Conservation (phyloP, 164 flowering plant species). For the Magnolia changhungtana region DNA sequence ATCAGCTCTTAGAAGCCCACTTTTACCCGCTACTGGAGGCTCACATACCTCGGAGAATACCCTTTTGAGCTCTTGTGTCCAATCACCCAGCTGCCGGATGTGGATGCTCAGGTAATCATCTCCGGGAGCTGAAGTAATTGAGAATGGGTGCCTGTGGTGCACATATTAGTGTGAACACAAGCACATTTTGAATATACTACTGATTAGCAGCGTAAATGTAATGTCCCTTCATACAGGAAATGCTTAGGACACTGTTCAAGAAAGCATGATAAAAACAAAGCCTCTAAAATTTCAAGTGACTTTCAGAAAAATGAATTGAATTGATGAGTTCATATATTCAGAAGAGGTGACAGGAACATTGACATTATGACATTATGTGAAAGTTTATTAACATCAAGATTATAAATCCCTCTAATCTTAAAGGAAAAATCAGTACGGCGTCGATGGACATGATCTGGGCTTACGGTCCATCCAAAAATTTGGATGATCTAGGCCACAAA, state of each 20-base stretch:
- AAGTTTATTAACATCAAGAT: too few relatives aligned
- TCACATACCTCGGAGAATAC: conserved; percentile 87
- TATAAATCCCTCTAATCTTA: too few relatives aligned
- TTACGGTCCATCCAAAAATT: too few relatives aligned
- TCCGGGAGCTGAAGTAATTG: conserved; percentile 94
- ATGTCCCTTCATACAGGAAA: background rate
- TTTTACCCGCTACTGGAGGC: conserved; percentile 65
- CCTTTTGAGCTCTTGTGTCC: conserved; percentile 92
- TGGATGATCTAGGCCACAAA: too few relatives aligned
- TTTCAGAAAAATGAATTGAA: background rate
- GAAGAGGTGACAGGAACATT: too few relatives aligned
- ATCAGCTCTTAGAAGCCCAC: conserved; percentile 93
- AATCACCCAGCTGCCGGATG: conserved; percentile 90
- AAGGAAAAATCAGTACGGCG: too few relatives aligned
- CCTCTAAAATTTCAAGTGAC: background rate
- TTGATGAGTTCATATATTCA: background rate
- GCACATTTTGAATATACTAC: background rate
- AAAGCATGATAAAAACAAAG: background rate
- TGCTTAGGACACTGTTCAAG: background rate
- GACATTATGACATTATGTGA: too few relatives aligned
- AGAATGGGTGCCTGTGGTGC: conserved; percentile 93
- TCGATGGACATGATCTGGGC: too few relatives aligned
- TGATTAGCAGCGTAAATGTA: background rate
- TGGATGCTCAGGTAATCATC: conserved; percentile 92
- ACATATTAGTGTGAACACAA: background rate